These are phyloP conservation scores for Trifolium pratense DNA, from an alignment of 306 rosid genomes.

Conservation along the genomic window DNA sequence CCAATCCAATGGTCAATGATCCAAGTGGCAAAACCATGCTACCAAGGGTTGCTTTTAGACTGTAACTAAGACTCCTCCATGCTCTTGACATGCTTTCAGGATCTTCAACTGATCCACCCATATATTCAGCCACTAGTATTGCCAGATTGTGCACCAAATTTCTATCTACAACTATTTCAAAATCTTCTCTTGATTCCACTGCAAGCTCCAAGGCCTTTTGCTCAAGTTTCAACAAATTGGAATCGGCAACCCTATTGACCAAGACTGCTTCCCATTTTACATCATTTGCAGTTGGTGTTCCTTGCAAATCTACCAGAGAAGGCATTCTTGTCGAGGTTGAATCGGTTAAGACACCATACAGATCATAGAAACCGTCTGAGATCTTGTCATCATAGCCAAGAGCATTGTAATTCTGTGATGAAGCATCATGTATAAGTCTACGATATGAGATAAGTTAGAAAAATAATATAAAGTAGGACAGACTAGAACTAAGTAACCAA, in stretches of 20 bases:
- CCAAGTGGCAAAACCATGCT: conserved; percentile 99
- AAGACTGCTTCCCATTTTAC: conserved; percentile 93
- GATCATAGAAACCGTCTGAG: conserved; percentile 95
- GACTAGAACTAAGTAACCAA: conserved; percentile 44
- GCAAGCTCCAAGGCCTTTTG: conserved; percentile 73
- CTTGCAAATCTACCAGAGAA: conserved; percentile 94
- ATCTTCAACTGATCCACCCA: conserved; percentile 96
- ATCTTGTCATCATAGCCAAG: conserved; percentile 98
- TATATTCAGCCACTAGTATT: conserved; percentile 74
- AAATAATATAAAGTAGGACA: conserved; percentile 57
- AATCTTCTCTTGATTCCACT: conserved; percentile 59
- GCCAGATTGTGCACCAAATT: conserved; percentile 83
- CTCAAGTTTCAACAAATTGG: conserved; percentile 87
- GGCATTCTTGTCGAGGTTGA: conserved; percentile 89
- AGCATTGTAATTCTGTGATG: conserved; percentile 98
- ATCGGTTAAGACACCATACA: conserved; percentile 74
- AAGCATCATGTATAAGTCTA: conserved; percentile 95
- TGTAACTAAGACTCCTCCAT: conserved; percentile 77
- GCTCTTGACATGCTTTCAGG: conserved; percentile 79
- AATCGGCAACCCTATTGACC: conserved; percentile 85
- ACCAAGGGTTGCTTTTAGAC: conserved; percentile 86
- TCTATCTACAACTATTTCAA: conserved; percentile 59
- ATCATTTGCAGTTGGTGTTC: conserved; percentile 65
- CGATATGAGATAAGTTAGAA: conserved; percentile 91
- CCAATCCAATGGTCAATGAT: conserved; percentile 87